phyloP scores from a whole-genome alignment of 1,139 yeast species.

The Blastobotrys malaysiensis region DNA sequence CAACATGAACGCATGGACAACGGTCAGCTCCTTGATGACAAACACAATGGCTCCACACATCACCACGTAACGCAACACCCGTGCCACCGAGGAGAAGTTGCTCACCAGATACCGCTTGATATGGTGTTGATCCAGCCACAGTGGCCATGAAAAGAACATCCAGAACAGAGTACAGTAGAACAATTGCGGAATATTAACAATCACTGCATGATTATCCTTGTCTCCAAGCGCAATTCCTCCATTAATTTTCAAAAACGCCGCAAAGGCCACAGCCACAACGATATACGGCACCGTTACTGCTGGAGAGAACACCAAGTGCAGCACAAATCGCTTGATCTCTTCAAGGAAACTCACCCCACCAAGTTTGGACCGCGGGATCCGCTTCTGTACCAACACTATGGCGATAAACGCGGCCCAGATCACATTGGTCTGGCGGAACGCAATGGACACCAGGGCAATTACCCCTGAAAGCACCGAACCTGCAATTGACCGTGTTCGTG shows the following conservation, averaged over 20 bases:
- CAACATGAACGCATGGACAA: conserved; percentile 81
- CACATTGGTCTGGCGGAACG: conserved; percentile 86
- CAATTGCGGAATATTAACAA: conserved; percentile 71
- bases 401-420: conserved; percentile 71
- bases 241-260: conserved; percentile 53
- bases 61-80: conserved; percentile 22
- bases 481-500: conserved; percentile 9
- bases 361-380: not conserved
- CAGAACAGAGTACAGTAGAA: conserved; percentile 70
- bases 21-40: conserved; percentile 55
- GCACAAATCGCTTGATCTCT: conserved; percentile 3
- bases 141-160: conserved; percentile 59
- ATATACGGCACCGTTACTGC: conserved; percentile 44
- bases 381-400: conserved; percentile 15
- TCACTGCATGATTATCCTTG: conserved; percentile 71
- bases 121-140: conserved; percentile 24
- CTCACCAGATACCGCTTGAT: conserved; percentile 29
- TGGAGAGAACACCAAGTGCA: not conserved
- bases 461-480: conserved; percentile 18
- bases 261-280: conserved; percentile 49
- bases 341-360: conserved; percentile 4
- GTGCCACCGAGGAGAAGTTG: conserved; percentile 23
- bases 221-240: conserved; percentile 85
- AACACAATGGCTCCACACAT: conserved; percentile 39
- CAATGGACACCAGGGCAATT: conserved; percentile 35